Base-by-base conservation (phyloP, 768 basidiomycete species). In the Agaricus subrufescens region DNA sequence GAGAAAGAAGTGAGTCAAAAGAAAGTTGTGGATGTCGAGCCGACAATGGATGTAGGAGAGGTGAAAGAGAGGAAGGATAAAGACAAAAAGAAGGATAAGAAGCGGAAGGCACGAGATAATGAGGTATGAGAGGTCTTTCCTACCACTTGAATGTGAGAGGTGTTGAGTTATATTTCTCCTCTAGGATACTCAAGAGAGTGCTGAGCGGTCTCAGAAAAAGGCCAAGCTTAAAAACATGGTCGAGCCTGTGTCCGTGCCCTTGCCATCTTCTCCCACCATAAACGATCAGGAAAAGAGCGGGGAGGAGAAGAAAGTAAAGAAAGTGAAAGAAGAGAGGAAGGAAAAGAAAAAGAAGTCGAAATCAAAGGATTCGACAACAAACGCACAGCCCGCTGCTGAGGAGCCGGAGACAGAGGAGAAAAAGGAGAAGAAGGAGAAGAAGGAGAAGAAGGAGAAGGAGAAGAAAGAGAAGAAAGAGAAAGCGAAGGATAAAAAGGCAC, bases 71-170 rank as follows among this genome's bases (percentile, higher is more conserved):
- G 23, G 49, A 43, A 51, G 47, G 52, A 53, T 26, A 66, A 67
- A 58, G 64, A 68, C 8, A 34, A 34, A 58, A 69, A 71, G 61
- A 68, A 75, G 60, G 68, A 74, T 47, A 73, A 75, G 58, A 72
- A 73, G 54, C 64, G 71, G 46, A 73, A 73, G 56, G 65, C 67
- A 2, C 71, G 70, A 10, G 72, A 69, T 19, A 19, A 19, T 46
- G 60, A 61, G 44, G 73, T 71, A 52, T 49, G 63, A 34, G 19
- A 19, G 19, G 19, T 23, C 30, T 27, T 9, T 7, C 29, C 10
- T 8, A 9, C 10, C 3, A 8, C 6, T 42, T 42, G 5, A 8
- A 34, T 42, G 40, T 42, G 40, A 42, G 2, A 42, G 37, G 34
- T 51, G 38, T 26, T 43, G 27, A 30, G 7, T 30, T 50, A n/a